These are phyloP conservation scores for Glycyrrhiza uralensis DNA, from an alignment of 306 rosid species.

Conservation along the genomic window DNA sequence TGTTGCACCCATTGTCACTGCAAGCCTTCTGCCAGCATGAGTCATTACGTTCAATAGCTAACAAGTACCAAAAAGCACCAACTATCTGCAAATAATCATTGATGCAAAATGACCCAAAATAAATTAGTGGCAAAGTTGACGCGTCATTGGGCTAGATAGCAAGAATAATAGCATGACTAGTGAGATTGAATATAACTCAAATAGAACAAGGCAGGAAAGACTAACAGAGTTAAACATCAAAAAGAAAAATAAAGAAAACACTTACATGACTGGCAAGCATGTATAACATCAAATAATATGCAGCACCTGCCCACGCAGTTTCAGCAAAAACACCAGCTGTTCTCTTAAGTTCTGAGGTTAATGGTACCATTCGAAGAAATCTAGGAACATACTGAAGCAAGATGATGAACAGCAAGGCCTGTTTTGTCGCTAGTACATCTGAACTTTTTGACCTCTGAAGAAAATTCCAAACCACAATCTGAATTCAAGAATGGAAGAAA, in stretches of 20 bases:
- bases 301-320: conserved; percentile 99
- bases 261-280: conserved; percentile 99
- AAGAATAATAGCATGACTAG: conserved; percentile 7
- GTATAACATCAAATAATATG: conserved; percentile 81
- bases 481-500: conserved; percentile 31
- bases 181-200: background rate
- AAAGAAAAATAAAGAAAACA: conserved; percentile 21
- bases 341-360: conserved; percentile 93
- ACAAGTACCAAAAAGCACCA: conserved; percentile 94
- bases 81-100: conserved; percentile 64
- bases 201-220: conserved; percentile 18
- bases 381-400: conserved; percentile 90
- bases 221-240: conserved; percentile 2
- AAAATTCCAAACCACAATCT: conserved; percentile 94
- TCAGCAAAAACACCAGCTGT: conserved; percentile 97
- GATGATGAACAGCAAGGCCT: conserved; percentile 80
- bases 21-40: conserved; percentile 88
- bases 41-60: conserved; percentile 91
- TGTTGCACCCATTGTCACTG: conserved; percentile 27
- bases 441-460: conserved; percentile 78
- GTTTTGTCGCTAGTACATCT: conserved; percentile 77
- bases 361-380: conserved; percentile 71
- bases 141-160: background rate
- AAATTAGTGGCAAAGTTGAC: background rate
- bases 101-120: background rate